Conservation (phyloP, 441 rosid species). For the Cnidoscolus chayamansa region DNA sequence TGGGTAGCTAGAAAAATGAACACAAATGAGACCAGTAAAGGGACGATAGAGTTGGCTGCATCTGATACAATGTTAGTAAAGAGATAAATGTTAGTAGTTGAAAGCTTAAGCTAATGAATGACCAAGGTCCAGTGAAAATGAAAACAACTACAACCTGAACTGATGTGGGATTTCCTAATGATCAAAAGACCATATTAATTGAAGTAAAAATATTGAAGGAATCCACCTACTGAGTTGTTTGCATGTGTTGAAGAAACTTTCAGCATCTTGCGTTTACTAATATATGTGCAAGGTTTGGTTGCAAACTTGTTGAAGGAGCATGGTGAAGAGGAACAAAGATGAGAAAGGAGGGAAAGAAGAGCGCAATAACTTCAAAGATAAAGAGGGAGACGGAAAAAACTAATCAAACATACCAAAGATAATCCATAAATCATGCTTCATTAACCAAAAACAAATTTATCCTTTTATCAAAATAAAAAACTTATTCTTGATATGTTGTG, state of each 20-base stretch:
- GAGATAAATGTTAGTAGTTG: no score
- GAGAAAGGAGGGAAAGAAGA: not conserved
- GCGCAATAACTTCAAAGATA: not conserved
- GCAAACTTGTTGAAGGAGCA: constrained; percentile 1
- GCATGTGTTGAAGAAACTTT: not conserved
- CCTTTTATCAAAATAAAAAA: no score
- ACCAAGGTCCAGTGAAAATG: not conserved
- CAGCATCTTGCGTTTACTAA: not conserved
- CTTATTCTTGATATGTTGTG: not conserved
- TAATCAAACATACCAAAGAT: not conserved
- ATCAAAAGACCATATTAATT: not conserved
- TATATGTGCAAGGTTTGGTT: not conserved
- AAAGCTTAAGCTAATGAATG: not conserved
- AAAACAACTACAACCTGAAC: constrained; percentile 8
- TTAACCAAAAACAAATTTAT: not conserved
- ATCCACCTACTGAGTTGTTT: not conserved
- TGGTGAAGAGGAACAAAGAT: not conserved
- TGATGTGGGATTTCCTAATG: constrained; percentile 1
- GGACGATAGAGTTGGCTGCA: no score
- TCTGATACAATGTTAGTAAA: no score
- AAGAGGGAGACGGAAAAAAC: not conserved
- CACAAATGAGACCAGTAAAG: no score
- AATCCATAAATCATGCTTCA: not conserved
- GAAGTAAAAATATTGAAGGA: not conserved
- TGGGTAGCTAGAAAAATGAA: no score